Evolutionary conservation across 441 rosid genomes (phyloP).

Genomic region (Populus hybrid): DNA sequence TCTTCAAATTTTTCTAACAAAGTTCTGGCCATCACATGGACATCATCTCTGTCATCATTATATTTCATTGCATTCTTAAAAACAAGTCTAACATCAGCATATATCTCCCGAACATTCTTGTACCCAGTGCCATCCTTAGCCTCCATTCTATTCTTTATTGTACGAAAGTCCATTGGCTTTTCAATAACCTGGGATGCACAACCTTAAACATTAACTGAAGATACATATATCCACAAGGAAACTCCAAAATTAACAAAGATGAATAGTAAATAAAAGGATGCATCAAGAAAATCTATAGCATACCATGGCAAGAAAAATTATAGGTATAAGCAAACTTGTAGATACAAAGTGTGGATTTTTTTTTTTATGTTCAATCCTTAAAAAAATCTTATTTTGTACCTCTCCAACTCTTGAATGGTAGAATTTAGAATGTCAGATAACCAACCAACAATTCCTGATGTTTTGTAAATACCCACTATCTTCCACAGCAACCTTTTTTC

Average conservation of each 20-base stretch:
- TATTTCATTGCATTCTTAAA: conserved; percentile 93
- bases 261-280: background rate
- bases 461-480: background rate
- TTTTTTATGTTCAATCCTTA: background rate
- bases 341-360: background rate
- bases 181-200: conserved; percentile 62
- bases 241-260: background rate
- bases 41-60: conserved; percentile 72
- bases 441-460: background rate
- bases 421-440: background rate
- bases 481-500: background rate
- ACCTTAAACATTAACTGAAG: conserved; percentile 3
- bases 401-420: background rate
- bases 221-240: conserved; percentile 5
- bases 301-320: background rate
- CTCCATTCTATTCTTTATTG: conserved; percentile 73
- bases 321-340: background rate
- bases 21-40: conserved; percentile 74
- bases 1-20: conserved; percentile 79
- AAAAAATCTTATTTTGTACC: background rate
- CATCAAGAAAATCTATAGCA: background rate
- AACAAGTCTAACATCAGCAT: conserved; percentile 86
- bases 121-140: conserved; percentile 67
- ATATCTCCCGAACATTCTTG: conserved; percentile 81
- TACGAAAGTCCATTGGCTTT: conserved; percentile 91